Base-by-base conservation (phyloP, 768 basidiomycete species). In the Amanita phalloides region DNA sequence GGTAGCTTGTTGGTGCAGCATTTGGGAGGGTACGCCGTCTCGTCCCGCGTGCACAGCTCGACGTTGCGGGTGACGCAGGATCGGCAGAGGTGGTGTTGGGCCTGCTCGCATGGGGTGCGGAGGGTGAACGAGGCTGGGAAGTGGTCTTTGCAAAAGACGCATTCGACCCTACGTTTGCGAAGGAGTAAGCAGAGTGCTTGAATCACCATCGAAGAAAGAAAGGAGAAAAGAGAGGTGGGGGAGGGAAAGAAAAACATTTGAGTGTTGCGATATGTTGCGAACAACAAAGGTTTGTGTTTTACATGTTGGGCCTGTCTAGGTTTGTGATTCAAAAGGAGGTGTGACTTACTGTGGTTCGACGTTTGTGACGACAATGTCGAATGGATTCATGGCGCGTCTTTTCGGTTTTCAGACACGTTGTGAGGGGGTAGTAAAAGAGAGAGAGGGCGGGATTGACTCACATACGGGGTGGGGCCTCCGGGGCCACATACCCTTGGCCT, bases 21-120 rank as follows among this genome's bases (percentile, higher is more conserved):
- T 33, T 73, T 69, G 7, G 77, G 65, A 0, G 80, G 79, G 51
- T 71, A 71, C 3, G 80, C 68, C 0, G 72, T 66, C 54, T 81
- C 80, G 55, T 82, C 79, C 3, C 62, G 65, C 9, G 68, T 67
- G 20, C 72, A 70, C 0, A 70, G 52, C 43, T 68, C 58, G 14
- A 74, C 71, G 32, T 79, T 69, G 30, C 64, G 61, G 0, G 56
- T 48, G 32, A 78, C 39, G 52, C 79, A 82, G n/a, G 49, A 60
- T 14, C 55, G 55, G 61, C 77, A 79, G 53, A 81, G 76, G 43
- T 60, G 51, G 55, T 81, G 76, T 0, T 11, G 11, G 13, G 13
- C 33, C 13, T 33, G 11, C 10, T 58, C 56, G 58, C 79, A 81
- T 2, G 72, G 64, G 1, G 72, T 70, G 13, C 55, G 57, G n/a